A percentile compares a stretch with the other conserved stretches of the same genome.
These are phyloP conservation scores for Sesbania bispinosa DNA, from an alignment of 306 rosid genomes.

Conservation along the genomic window DNA sequence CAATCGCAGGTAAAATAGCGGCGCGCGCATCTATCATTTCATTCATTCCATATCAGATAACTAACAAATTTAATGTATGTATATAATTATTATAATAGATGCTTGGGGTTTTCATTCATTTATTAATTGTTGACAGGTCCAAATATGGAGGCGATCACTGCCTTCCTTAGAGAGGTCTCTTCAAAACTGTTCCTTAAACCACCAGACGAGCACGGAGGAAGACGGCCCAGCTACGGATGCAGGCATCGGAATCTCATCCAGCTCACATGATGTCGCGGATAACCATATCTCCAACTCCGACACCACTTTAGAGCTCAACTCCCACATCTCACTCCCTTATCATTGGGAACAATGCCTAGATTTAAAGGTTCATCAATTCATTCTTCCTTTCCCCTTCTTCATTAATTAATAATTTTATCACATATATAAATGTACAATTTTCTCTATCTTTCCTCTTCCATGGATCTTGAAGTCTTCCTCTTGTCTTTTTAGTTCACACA, in stretches of 20 bases:
- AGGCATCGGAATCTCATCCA: slow-evolving; percentile 41
- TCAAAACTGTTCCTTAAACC: slow-evolving; percentile 61
- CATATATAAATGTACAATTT: too few species aligned
- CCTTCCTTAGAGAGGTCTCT: slow-evolving; percentile 82
- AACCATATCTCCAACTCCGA: slow-evolving; percentile 36
- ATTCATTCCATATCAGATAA: too few species aligned
- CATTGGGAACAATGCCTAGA: slow-evolving; percentile 99
- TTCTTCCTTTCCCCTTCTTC: background rate
- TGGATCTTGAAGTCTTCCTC: too few species aligned
- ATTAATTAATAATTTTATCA: too few species aligned
- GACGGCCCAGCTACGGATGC: slow-evolving; percentile 25
- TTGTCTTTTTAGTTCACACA: too few species aligned
- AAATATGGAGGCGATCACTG: slow-evolving; percentile 77
- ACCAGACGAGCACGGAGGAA: slow-evolving; percentile 1
- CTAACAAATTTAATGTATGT: too few species aligned
- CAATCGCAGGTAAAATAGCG: slow-evolving; percentile 19
- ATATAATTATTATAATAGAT: too few species aligned
- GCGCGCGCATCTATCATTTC: too few species aligned
- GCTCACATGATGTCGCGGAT: slow-evolving; percentile 34
- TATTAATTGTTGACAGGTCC: too few species aligned
- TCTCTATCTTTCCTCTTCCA: too few species aligned
- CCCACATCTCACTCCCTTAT: slow-evolving; percentile 80
- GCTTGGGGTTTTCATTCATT: too few species aligned
- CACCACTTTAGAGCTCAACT: slow-evolving; percentile 79
- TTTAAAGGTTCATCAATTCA: slow-evolving; percentile 53